Conservation (phyloP, 176 grass and related monocot genomes). For the Pontederia paniculata region DNA sequence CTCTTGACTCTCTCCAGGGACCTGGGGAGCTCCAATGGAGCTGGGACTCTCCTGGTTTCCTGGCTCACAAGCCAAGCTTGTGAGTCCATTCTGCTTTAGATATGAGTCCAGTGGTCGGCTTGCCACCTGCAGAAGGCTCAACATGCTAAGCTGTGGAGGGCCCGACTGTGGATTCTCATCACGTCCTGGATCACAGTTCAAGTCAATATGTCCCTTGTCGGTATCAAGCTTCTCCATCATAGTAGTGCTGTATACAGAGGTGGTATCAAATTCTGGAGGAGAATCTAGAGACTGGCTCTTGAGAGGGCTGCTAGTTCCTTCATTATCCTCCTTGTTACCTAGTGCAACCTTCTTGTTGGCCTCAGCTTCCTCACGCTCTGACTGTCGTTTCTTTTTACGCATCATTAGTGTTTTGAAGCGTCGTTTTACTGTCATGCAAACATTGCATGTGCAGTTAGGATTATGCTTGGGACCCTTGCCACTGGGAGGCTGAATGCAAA, state of each 20-base stretch:
- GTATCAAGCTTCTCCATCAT: conserved; percentile 36
- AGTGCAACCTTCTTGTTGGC: conserved; percentile 26
- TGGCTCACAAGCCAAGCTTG: conserved; percentile 47
- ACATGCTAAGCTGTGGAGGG: conserved; percentile 46
- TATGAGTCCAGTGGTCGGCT: conserved; percentile 64
- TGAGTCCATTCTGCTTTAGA: conserved; percentile 75
- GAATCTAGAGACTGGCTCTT: conserved; percentile 44
- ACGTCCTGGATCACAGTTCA: conserved; percentile 51
- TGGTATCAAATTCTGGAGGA: conserved; percentile 32
- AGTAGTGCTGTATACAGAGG: conserved; percentile 1
- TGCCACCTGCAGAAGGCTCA: conserved; percentile 72
- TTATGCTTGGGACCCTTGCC: conserved; percentile 99
- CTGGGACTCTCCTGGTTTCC: conserved; percentile 33
- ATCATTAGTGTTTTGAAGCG: conserved; percentile 91
- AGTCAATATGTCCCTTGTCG: conserved; percentile 67
- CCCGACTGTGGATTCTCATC: conserved; percentile 24
- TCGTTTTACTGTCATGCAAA: conserved; percentile 80
- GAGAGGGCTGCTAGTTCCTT: conserved; percentile 48
- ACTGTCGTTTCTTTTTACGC: conserved; percentile 54
- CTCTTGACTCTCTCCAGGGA: conserved; percentile 46
- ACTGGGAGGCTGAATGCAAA: conserved; percentile 95
- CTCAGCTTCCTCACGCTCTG: conserved; percentile 32
- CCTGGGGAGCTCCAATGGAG: conserved; percentile 15
- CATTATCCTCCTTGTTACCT: conserved; percentile 57
- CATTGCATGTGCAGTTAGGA: conserved; percentile 76